Percentiles rank a stretch among this genome's conserved stretches.
Conservation (phyloP, 306 rosid genomes). For the Leucaena leucocephala region DNA sequence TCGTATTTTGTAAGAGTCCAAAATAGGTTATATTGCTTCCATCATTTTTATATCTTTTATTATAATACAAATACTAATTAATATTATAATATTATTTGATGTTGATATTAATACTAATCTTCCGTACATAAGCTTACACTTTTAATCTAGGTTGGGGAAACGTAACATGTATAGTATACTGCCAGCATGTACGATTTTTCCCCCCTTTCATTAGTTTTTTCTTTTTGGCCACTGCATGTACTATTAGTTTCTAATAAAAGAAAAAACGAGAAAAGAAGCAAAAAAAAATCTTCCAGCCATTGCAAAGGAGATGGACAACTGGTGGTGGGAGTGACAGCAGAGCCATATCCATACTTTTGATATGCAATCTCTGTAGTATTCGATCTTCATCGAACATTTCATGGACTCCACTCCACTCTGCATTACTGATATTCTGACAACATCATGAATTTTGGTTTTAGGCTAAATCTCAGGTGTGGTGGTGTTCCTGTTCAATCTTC, state of each 20-base stretch:
- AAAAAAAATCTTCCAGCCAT: slow-evolving; percentile 3
- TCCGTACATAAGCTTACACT: too few species aligned
- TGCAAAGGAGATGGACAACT: slow-evolving; percentile 43
- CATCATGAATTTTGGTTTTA: slow-evolving; percentile 71
- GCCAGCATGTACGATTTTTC: not conserved
- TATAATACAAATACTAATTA: too few species aligned
- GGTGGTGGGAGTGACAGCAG: slow-evolving; percentile 59
- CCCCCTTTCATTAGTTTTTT: too few species aligned
- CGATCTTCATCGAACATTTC: slow-evolving; percentile 38
- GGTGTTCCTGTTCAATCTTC: slow-evolving; percentile 50
- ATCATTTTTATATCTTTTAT: too few species aligned
- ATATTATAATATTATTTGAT: too few species aligned
- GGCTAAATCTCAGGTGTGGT: slow-evolving; percentile 55
- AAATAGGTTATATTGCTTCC: too few species aligned
- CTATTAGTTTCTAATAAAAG: not conserved
- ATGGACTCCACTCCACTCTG: slow-evolving; percentile 49
- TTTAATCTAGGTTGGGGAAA: too few species aligned
- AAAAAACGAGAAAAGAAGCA: not conserved
- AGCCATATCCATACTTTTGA: slow-evolving; percentile 36
- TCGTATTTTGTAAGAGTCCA: too few species aligned
- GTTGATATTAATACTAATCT: too few species aligned
- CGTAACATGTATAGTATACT: too few species aligned
- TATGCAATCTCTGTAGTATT: not conserved
- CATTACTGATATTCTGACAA: slow-evolving; percentile 28
- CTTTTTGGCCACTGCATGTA: not conserved